A percentile compares a stretch with the other conserved stretches of the same genome.
Evolutionary conservation across 768 basidiomycete species (phyloP).

Genomic region (Leucocoprinus leucothites): DNA sequence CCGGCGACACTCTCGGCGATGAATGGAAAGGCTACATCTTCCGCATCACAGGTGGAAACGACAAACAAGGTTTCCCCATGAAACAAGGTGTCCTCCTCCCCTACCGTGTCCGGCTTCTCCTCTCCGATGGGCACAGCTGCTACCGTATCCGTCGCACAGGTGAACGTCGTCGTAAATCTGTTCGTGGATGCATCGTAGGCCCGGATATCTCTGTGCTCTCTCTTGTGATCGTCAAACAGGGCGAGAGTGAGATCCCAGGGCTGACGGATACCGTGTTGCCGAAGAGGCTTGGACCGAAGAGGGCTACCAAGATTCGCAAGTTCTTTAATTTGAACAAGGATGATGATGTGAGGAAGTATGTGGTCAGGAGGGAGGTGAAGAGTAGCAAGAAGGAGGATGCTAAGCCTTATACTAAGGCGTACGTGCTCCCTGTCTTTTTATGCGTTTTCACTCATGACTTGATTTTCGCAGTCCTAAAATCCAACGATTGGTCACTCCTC

Average conservation of each 20-base stretch:
- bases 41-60: slow-evolving; percentile 97
- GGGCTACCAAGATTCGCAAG: slow-evolving; percentile 93
- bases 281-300: slow-evolving; percentile 95
- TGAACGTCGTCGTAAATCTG: slow-evolving; percentile 98
- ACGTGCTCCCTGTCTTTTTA: slow-evolving; percentile 29
- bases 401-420: slow-evolving; percentile 98
- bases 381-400: slow-evolving; percentile 84
- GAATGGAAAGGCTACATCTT: slow-evolving; percentile 98
- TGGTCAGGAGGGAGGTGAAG: slow-evolving; percentile 88
- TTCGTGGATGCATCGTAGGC: slow-evolving; percentile 97
- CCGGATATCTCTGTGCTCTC: slow-evolving; percentile 95
- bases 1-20: slow-evolving; percentile 87
- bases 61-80: slow-evolving; percentile 99
- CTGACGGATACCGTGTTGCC: slow-evolving; percentile 91
- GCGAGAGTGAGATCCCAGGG: slow-evolving; percentile 85
- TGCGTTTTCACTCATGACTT: neutral
- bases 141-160: slow-evolving; percentile 90
- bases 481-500: slow-evolving; percentile 92
- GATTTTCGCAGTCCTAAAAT: slow-evolving; percentile 83
- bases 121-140: slow-evolving; percentile 96
- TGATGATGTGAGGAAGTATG: slow-evolving; percentile 98
- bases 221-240: slow-evolving; percentile 95
- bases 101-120: slow-evolving; percentile 89
- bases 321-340: slow-evolving; percentile 99
- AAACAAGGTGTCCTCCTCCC: slow-evolving; percentile 98